phyloP scores from a whole-genome alignment of 2,329 filamentous ascomycete species.

The Aspergillus bombycis region DNA sequence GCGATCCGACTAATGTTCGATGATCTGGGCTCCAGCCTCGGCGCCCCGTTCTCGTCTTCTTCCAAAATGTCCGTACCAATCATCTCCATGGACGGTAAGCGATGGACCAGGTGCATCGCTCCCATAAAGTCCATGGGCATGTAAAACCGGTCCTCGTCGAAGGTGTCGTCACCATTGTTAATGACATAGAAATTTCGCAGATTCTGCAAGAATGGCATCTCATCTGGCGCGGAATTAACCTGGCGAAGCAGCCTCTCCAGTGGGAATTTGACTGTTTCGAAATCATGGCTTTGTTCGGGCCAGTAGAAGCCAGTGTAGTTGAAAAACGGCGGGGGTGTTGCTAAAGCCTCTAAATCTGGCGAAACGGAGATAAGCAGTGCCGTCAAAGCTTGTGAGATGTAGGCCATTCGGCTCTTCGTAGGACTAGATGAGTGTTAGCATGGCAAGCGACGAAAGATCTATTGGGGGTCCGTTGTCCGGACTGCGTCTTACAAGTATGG shows the following conservation, averaged over 20 bases:
- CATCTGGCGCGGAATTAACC: background rate
- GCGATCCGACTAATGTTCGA: background rate
- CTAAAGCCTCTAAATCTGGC: background rate
- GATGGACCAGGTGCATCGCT: background rate
- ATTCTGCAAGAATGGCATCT: background rate
- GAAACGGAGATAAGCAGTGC: background rate
- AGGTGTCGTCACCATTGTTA: background rate
- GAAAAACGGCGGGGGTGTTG: background rate
- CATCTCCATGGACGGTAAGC: background rate
- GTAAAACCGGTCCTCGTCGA: background rate
- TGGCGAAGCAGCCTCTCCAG: background rate
- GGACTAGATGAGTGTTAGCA: background rate
- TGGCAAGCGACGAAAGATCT: background rate
- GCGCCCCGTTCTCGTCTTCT: background rate
- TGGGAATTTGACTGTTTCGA: background rate
- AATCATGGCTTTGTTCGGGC: background rate
- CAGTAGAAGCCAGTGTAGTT: background rate
- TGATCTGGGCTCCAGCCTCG: background rate
- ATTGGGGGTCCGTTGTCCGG: too few relatives aligned
- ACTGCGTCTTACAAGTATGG: too few relatives aligned
- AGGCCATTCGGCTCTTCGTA: background rate
- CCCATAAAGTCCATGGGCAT: background rate
- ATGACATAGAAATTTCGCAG: background rate
- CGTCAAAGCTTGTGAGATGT: background rate
- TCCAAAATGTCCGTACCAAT: background rate